Evolutionary conservation across 2,329 filamentous ascomycete species (phyloP), one percentile per base, ranked within the genome.

Genomic region (Orbilia brochopaga): DNA sequence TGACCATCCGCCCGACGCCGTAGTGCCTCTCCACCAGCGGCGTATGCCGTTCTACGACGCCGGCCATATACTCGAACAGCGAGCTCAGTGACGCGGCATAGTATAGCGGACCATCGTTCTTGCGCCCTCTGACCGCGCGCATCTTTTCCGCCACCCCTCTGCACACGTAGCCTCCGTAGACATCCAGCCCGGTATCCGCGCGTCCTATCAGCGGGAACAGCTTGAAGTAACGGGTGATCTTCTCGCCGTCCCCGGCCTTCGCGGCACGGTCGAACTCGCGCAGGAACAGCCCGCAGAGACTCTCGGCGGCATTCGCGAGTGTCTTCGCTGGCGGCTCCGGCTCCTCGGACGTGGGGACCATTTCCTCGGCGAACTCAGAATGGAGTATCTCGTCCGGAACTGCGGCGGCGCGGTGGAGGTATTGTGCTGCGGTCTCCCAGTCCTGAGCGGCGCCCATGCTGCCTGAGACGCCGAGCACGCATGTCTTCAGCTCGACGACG

Each of bases 381-480:
- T 89, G 85, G 56, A 92, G 84, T 56, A 99, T 93, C 0, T 89
- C 84, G 56, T 87, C 84, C 0, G 93, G 92, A 11, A 99, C 87
- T 75, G 89, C 87, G 70, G 87, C 87, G 5, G 94, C 92, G 50
- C 93, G 86, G 74, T 90, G 87, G 67, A 99, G 85, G 79, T 97
- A 97, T 52, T 86, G 90, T 1, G 94, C 94, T 2, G 94, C 94
- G 1, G 91, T 94, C 80, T 99, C 94, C 94, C 94, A 99, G 81
- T 99, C 94, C 80, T 99, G 94, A 46, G 94, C 91, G 2, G 92
- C 93, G 35, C 93, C 94, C 94, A 99, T 99, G 69, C 90, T 95
- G 17, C 92, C 94, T 24, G 93, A 88, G 10, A 97, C 92, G 48
- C 94, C 94, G 70, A 97, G 87, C 37, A 97, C 91, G 79, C 94